Base-by-base conservation (phyloP, 192 early-diverging fungal genomes). In the Gigaspora rosea region DNA sequence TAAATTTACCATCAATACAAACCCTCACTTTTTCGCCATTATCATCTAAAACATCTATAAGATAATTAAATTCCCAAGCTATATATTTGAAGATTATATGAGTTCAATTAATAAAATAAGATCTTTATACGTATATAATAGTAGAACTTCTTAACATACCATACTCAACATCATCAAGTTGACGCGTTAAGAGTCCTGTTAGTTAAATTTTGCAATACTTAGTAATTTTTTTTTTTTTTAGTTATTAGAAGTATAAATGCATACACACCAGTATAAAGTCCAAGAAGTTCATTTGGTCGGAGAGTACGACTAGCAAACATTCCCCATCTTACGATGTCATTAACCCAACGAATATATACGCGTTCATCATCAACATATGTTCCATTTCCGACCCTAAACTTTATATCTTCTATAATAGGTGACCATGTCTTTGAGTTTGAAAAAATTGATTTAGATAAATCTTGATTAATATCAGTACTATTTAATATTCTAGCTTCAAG, bases 51-150 rank as follows among this genome's bases (percentile, higher is more conserved):
- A 66, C 48, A 49, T 76, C 47, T 0, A 66, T 33, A 66, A 76
- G 62, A 66, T 65, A 76, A 67, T 76, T 76, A 18, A 58, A 76
- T 67, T 76, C 75, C 75, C 75, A 76, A 8, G 75, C 75, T 76
- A 76, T 27, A 54, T 18, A 56, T 62, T 66, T 8, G 10, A 5
- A 50, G 48, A 69, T n/a, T 13, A 69, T 4, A 46, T 20, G 15
- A 50, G 47, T 69, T 16, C 13, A 46, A 65, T 36, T 10, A 47
- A 47, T 20, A n/a, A 66, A 47, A 46, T 66, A n/a, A 69, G 8
- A 22, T 22, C 22, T 27, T 47, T 47, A 18, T 22, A 10, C 0
- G 9, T 20, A 49, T 8, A 49, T 49, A 52, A 7, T 59, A 12
- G 32, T 15, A 58, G 36, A 18, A 48, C 47, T 9, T 22, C 8